Evolutionary conservation across 495 filamentous ascomycete species (phyloP).

Genomic region (Aspergillus sclerotioniger): DNA sequence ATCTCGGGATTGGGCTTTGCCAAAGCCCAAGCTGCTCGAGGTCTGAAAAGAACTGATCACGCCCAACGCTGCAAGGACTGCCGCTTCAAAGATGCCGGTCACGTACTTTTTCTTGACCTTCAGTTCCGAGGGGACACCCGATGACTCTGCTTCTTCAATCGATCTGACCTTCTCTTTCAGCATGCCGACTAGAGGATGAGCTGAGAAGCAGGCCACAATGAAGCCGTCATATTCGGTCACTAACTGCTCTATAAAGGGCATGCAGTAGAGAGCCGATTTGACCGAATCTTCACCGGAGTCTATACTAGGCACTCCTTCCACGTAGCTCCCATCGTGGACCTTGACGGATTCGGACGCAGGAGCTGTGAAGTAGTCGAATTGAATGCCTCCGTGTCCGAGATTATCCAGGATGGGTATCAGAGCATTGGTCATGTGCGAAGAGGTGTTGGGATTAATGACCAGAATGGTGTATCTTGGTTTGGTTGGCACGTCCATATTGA

Average conservation of each 20-base stretch:
- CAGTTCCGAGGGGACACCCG: slow-evolving; percentile 4
- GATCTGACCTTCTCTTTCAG: slow-evolving; percentile 46
- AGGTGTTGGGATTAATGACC: slow-evolving; percentile 92
- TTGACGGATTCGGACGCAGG: slow-evolving; percentile 32
- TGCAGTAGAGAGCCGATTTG: slow-evolving; percentile 56
- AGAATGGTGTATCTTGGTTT: slow-evolving; percentile 52
- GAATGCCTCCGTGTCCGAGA: slow-evolving; percentile 47
- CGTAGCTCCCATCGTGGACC: slow-evolving; percentile 26
- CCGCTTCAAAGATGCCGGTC: slow-evolving; percentile 87
- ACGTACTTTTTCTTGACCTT: slow-evolving; percentile 51
- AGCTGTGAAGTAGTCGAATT: slow-evolving; percentile 57
- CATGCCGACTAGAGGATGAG: slow-evolving; percentile 72
- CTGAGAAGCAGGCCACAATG: slow-evolving; percentile 85
- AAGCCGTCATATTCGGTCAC: slow-evolving; percentile 66
- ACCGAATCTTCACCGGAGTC: slow-evolving; percentile 49
- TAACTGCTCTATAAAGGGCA: slow-evolving; percentile 49
- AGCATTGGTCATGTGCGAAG: slow-evolving; percentile 73
- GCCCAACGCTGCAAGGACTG: slow-evolving; percentile 56
- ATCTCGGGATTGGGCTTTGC: slow-evolving; percentile 38
- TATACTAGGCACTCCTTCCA: slow-evolving; percentile 43
- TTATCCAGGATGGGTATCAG: slow-evolving; percentile 61
- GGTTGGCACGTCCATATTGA: slow-evolving; percentile 6
- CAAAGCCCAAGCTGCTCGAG: slow-evolving; percentile 19
- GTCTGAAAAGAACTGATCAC: slow-evolving; percentile 44
- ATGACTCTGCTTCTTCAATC: slow-evolving; percentile 19